A percentile compares a stretch with the other conserved stretches of the same genome.
Evolutionary conservation across 192 early-diverging fungal species (phyloP).

Genomic region (Phycomyces blakesleeanus): DNA sequence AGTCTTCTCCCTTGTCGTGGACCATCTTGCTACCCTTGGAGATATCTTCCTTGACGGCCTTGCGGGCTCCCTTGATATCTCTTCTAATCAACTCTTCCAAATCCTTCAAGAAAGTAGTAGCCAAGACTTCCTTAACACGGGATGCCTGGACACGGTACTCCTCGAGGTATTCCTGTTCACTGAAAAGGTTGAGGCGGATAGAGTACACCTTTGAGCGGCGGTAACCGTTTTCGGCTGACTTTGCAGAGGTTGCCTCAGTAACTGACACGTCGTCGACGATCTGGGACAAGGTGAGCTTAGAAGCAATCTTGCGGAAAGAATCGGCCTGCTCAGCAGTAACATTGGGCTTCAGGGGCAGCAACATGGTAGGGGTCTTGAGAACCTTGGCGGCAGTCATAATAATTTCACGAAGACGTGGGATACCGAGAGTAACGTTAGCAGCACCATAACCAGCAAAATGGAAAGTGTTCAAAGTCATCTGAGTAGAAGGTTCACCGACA

Average conservation of each 20-base stretch:
- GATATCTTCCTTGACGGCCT: slow-evolving; percentile 32
- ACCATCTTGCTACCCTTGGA: slow-evolving; percentile 30
- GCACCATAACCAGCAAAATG: slow-evolving; percentile 97
- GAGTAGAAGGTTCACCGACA: slow-evolving; percentile 98
- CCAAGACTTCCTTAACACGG: slow-evolving; percentile 74
- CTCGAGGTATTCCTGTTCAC: slow-evolving; percentile 64
- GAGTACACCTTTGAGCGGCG: slow-evolving; percentile 72
- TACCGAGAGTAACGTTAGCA: slow-evolving; percentile 99
- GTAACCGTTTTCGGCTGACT: slow-evolving; percentile 38
- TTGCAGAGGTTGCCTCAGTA: slow-evolving; percentile 65
- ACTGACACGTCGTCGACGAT: slow-evolving; percentile 86
- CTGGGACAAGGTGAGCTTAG: slow-evolving; percentile 74
- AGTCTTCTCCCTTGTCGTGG: slow-evolving; percentile 42
- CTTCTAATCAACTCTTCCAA: slow-evolving; percentile 75
- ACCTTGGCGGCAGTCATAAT: slow-evolving; percentile 94
- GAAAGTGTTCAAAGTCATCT: slow-evolving; percentile 99
- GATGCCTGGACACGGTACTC: slow-evolving; percentile 69
- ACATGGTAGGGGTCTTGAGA: slow-evolving; percentile 93
- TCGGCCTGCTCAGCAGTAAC: slow-evolving; percentile 62
- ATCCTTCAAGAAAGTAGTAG: slow-evolving; percentile 63
- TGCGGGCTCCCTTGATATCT: slow-evolving; percentile 66
- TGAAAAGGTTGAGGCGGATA: slow-evolving; percentile 84
- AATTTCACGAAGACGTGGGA: slow-evolving; percentile 98
- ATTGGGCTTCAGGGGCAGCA: slow-evolving; percentile 67
- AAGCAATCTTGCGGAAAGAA: slow-evolving; percentile 68